Evolutionary conservation across 2,329 filamentous ascomycete species (phyloP).

Genomic region (Colletotrichum zoysiae): DNA sequence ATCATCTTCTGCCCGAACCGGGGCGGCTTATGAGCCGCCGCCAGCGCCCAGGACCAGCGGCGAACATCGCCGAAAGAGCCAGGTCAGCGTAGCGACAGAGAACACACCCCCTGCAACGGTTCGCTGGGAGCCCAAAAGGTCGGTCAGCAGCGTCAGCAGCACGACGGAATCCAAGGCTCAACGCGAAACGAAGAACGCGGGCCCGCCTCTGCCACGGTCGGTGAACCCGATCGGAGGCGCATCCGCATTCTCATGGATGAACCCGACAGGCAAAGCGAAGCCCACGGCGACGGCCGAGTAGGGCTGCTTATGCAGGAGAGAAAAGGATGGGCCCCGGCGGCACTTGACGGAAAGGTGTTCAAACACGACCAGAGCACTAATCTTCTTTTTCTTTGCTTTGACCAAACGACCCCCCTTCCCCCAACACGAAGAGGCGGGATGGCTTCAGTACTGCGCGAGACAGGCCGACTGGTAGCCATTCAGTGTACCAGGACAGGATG

Average conservation of each 20-base stretch:
- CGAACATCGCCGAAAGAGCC: slow-evolving; percentile 68
- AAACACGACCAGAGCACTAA: slow-evolving; percentile 26
- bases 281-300: slow-evolving; percentile 46
- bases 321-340: slow-evolving; percentile 30
- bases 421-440: slow-evolving; percentile 24
- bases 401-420: slow-evolving; percentile 16
- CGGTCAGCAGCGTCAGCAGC: slow-evolving; percentile 55
- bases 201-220: slow-evolving; percentile 63
- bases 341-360: slow-evolving; percentile 18
- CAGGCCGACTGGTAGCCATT: slow-evolving; percentile 27
- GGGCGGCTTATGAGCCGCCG: slow-evolving; percentile 65
- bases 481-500: slow-evolving; percentile 29
- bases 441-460: slow-evolving; percentile 28
- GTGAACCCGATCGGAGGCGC: slow-evolving; percentile 92
- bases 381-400: slow-evolving; percentile 38
- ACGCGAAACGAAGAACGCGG: slow-evolving; percentile 51
- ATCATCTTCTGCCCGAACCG: slow-evolving; percentile 63
- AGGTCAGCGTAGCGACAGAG: slow-evolving; percentile 64
- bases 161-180: slow-evolving; percentile 48
- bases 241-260: slow-evolving; percentile 95
- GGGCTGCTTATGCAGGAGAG: not conserved
- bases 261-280: slow-evolving; percentile 62
- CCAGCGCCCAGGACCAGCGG: slow-evolving; percentile 58
- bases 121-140: slow-evolving; percentile 69
- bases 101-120: slow-evolving; percentile 59